Base-by-base conservation (phyloP, 306 rosid species). In the Betula pendula region DNA sequence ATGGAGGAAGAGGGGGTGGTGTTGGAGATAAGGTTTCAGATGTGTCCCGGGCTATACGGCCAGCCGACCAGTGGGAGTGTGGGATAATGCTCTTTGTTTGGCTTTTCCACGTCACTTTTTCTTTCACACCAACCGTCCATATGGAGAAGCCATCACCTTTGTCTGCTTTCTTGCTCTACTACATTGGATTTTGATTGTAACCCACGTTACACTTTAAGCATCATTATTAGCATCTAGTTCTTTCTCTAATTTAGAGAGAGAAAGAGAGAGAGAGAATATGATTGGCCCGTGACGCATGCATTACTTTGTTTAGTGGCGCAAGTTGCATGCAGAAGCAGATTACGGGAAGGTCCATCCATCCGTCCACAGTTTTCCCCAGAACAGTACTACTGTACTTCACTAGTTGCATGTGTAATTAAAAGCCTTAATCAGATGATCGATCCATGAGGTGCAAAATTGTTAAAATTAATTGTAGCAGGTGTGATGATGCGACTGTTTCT, bases 1-100 rank as follows among this genome's bases (percentile, higher is more conserved):
- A 86, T 80, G 75, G 80, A 80, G 79, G 68, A 47, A 35, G 42
- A 38, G 60, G 17, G 3, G 17, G 3, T 15, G 56, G 68, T 80
- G 90, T 73, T 92, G 85, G 88, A 86, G 96, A 93, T 93, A 89
- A 90, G 88, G 92, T 87, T 88, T 88, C 84, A 82, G 85, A 83
- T 84, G 81, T 84, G 85, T 88, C 84, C 89, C 89, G 83, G 86
- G 69, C 89, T 80, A 84, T 81, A 83, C 72, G 92, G 88, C 85
- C 65, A 85, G 66, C 87, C 84, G 77, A 87, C 89, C 89, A 79
- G 70, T 85, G 73, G 59, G 79, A 72, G 82, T 71, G 79, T 73
- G 44, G 81, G 76, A 68, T 78, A 83, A 87, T 84, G 93, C 86
- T 86, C 71, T 2, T 51, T 84, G 88, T 89, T 87, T 78, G 93